phyloP scores from a whole-genome alignment of 2,329 filamentous ascomycete genomes.

The Xylaria sp. region DNA sequence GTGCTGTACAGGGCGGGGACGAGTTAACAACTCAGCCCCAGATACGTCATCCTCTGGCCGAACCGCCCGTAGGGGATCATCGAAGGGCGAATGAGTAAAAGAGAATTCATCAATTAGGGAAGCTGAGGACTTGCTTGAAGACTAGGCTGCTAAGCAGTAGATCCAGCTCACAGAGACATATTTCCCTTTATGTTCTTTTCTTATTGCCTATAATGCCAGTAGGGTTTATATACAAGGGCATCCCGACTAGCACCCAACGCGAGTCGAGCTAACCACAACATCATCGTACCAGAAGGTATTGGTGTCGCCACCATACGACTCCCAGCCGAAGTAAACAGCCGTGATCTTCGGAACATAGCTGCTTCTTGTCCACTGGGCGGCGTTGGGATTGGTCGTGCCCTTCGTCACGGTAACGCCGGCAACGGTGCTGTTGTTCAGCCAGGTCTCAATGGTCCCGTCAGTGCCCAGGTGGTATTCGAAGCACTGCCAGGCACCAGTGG shows the following conservation, averaged over 20 bases:
- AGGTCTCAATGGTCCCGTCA: slow-evolving; percentile 70
- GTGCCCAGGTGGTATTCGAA: slow-evolving; percentile 70
- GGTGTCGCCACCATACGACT: slow-evolving; percentile 68
- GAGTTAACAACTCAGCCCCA: too few species aligned
- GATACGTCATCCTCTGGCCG: too few species aligned
- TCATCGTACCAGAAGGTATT: slow-evolving; percentile 75
- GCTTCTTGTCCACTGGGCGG: slow-evolving; percentile 63
- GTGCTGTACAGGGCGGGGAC: too few species aligned
- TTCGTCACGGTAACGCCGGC: slow-evolving; percentile 61
- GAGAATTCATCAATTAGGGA: neutral
- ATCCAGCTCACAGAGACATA: neutral
- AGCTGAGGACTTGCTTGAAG: neutral
- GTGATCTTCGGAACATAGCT: slow-evolving; percentile 62
- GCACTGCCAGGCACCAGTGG: slow-evolving; percentile 65
- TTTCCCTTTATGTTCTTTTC: neutral
- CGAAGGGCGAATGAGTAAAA: neutral
- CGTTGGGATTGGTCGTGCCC: slow-evolving; percentile 62
- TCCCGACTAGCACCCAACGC: slow-evolving; percentile 58
- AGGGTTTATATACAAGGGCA: slow-evolving; percentile 7
- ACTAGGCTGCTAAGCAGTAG: neutral
- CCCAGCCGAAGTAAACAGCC: slow-evolving; percentile 71
- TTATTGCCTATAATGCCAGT: neutral
- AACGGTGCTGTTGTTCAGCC: slow-evolving; percentile 65
- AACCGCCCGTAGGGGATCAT: too few species aligned
- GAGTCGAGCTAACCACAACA: slow-evolving; percentile 59